Base-by-base conservation (phyloP, 176 grass and related monocot genomes). In the Oryza punctata region DNA sequence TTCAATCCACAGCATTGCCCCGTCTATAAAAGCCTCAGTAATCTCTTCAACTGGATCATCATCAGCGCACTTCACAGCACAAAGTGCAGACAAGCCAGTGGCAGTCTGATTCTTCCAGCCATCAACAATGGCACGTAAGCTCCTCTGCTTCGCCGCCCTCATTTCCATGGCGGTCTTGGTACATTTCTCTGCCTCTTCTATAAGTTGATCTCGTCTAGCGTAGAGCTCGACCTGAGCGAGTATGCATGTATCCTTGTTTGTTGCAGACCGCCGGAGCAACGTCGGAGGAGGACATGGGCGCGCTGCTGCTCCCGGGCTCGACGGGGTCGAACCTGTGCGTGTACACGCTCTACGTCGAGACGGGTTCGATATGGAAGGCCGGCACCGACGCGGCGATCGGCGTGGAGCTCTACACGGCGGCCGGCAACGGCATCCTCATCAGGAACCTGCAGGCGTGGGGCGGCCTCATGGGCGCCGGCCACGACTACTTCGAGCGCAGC, bases 341-440 rank as follows among this genome's bases (percentile, higher is more conserved):
- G 70, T 83, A 83, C 81, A 75, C 81, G 60, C 7, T 83, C 27
- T 83, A 37, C 60, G 81, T 83, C 71, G 19, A 75, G 71, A 83
- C 71, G 4, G 81, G 81, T 1, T 76, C 6, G 81, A 84, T 76
- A 41, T 84, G 81, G 81, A 84, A 84, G 81, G 81, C 71, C 44
- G 72, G 81, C 7, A 84, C 81, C 60, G 81, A 84, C 71, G 12
- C 81, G 21, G 81, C 10, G 72, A 84, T 76, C 81, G 30, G 28
- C 5, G 14, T 76, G 12, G 63, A 21, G 13, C 61, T 54, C 50
- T 54, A 54, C 50, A 54, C 50, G 50, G 50, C 50, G 50, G 50
- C 50, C 50, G 50, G 50, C 50, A 54, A 19, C 50, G 50, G 50
- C 50, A 54, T 54, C 50, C 4, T 54, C 50, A 54, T 54, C 50